Evolutionary conservation across 176 grass and related monocot species (phyloP).

Genomic region (Cenchrus purpureus): DNA sequence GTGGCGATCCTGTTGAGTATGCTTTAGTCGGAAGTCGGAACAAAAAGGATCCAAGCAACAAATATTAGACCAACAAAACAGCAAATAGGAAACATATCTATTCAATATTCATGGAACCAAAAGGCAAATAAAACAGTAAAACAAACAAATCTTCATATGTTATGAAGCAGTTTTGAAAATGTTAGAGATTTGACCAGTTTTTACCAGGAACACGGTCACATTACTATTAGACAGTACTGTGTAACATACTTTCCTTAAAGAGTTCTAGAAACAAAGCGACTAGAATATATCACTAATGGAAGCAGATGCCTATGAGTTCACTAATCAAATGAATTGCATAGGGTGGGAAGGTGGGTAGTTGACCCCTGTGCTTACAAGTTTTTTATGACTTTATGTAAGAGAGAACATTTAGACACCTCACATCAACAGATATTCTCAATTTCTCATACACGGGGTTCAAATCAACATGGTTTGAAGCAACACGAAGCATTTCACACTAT

Average conservation of each 20-base stretch:
- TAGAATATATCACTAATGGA: neutral
- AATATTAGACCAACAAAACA: neutral
- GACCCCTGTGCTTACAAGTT: too few species aligned
- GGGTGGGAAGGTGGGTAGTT: too few species aligned
- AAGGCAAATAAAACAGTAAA: neutral
- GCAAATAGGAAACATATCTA: neutral
- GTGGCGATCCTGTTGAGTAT: too few species aligned
- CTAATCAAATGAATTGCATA: neutral
- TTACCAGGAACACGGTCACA: too few species aligned
- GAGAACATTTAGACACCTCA: too few species aligned
- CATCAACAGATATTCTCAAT: too few species aligned
- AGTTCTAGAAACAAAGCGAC: neutral
- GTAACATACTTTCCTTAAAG: neutral
- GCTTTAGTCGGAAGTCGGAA: too few species aligned
- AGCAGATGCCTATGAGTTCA: neutral
- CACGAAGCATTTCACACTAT: too few species aligned
- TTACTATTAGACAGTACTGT: neutral
- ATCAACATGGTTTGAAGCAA: too few species aligned
- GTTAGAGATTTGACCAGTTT: neutral
- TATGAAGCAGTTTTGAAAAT: neutral
- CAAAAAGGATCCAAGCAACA: too few species aligned
- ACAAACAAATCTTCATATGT: neutral
- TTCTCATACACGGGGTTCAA: too few species aligned
- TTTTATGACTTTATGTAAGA: too few species aligned
- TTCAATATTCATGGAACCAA: neutral